Conservation (phyloP, 2,329 filamentous ascomycete genomes). For the Sporothrix brasiliensis region DNA sequence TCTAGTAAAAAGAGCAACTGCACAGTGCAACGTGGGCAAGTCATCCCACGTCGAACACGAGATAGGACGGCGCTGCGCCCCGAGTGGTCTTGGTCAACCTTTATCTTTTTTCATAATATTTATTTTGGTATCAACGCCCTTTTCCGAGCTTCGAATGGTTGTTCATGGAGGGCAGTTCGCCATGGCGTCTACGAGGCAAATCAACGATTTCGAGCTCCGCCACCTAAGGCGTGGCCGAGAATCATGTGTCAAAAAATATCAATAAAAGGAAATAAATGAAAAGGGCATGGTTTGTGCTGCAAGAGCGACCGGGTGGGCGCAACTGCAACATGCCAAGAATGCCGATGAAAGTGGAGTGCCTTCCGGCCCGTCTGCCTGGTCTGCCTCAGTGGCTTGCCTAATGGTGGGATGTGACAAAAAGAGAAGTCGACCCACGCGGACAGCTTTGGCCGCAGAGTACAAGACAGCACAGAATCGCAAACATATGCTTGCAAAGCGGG, state of each 20-base stretch:
- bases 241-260: background rate
- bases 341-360: conserved; percentile 26
- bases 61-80: conserved; percentile 12
- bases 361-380: conserved; percentile 29
- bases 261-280: background rate
- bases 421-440: background rate
- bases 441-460: background rate
- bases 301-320: conserved; percentile 1
- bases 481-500: background rate
- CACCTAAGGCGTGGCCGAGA: background rate
- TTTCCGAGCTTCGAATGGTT: background rate
- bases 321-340: conserved; percentile 12
- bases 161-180: background rate
- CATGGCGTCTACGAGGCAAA: background rate
- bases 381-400: conserved; percentile 33
- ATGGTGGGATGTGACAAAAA: background rate
- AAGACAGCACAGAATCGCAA: background rate
- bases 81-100: background rate
- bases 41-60: conserved; percentile 1
- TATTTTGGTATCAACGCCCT: background rate
- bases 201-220: background rate
- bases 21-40: background rate
- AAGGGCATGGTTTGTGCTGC: background rate
- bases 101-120: background rate
- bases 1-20: background rate